Base-by-base conservation (phyloP, 306 rosid species). In the Casuarina cunninghamiana region DNA sequence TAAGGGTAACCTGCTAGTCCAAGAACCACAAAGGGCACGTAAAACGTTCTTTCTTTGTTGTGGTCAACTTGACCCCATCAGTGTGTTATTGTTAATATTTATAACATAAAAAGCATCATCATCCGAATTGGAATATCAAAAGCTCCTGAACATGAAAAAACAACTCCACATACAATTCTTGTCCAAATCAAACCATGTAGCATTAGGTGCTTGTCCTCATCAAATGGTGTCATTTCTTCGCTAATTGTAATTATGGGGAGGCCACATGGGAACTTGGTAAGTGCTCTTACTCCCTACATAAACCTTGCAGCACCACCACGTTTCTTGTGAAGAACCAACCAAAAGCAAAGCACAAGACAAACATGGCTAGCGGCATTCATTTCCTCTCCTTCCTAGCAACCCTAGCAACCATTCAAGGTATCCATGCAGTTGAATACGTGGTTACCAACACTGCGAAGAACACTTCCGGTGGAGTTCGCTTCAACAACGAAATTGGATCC, bases 401-500 rank as follows among this genome's bases (percentile, higher is more conserved):
- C 54, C 76, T 88, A 48, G 42, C 78, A 32, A 70, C 73, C 37
- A 41, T 78, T 1, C 77, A 63, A 5, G 35, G 55, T 3, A 17
- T 71, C 8, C 15, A 54, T n/a, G 82, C 88, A 4, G 71, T 80
- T 1, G 50, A 84, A 15, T 84, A 10, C 48, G 65, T 1, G 1
- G 83, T 80, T 21, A 54, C 75, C 54, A 84, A 82, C 72, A 72
- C 67, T 1, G 90, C 85, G 2, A 43, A 16, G 16, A 69, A 73
- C 70, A 86, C 81, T 60, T 1, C 69, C 0, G 88, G 81, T 0
- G 85, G 86, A 0, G n/a, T 15, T 7, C 78, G 80, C 12, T 88
- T 88, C 6, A 53, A 78, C 66, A 69, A 79, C 0, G 74, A 83
- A 53, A 58, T 85, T 5, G 89, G 91, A 5, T 16, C 9, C n/a